Base-by-base conservation (phyloP, 2,329 filamentous ascomycete species). In the Macrophomina tecta region DNA sequence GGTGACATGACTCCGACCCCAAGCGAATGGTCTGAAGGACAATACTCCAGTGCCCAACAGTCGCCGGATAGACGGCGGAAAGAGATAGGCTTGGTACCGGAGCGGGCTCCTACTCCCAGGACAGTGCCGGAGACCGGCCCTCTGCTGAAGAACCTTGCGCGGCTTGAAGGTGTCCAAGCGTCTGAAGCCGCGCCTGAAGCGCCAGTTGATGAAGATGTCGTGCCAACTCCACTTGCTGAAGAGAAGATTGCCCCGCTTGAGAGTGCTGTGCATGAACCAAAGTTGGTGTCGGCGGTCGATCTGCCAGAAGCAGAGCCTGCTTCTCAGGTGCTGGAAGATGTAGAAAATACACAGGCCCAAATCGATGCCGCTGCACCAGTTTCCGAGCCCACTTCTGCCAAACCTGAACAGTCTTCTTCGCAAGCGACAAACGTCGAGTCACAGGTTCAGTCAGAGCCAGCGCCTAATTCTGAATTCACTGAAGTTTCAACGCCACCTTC, bases 401-500 rank as follows among this genome's bases (percentile, higher is more conserved):
- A 40, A 8, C 11, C 16, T 8, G n/a, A 56, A 49, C 16, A 65
- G 18, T 6, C 51, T n/a, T 14, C 12, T 32, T 38, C 32, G 30
- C 42, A 36, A n/a, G 11, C 30, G 14, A 52, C 55, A 55, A 30
- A 48, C 9, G 12, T 12, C 38, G 30, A 61, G 23, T 28, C 58
- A 28, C 36, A 64, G 51, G 18, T 9, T 12, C 32, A 42, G 32
- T 7, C 3, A 11, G 38, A 42, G 12, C 3, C 42, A 14, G 63
- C 32, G 14, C 12, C 30, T 28, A 42, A n/a, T 16, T 14, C 30
- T 34, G 30, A 28, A 16, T 16, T 18, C 7, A 42, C 61, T 52
- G 28, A 64, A 64, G 34, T 45, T 16, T 84, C 88, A 72, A 11
- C 32, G 45, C 58, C 45, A 30, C 11, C 45, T 9, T 87, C 87